Conservation (phyloP, 257 asterid species). For the Pogostemon cablin region DNA sequence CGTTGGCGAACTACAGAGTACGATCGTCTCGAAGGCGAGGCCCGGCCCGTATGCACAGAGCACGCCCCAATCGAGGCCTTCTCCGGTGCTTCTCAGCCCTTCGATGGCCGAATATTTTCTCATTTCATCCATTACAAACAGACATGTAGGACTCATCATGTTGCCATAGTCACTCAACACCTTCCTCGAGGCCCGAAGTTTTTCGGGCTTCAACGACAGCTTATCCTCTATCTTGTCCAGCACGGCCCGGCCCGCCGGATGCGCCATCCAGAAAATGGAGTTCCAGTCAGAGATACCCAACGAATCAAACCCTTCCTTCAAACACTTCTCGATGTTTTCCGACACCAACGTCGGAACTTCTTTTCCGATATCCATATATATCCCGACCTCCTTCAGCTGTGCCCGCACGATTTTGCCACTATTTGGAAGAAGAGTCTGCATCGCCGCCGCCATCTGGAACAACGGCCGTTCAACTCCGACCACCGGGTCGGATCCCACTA, state of each 20-base stretch:
- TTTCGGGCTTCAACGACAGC: background rate
- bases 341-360: too few species aligned
- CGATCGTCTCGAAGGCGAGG: background rate
- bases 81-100: constrained; percentile 5
- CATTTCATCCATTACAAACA: constrained; percentile 19
- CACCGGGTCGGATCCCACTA: too few species aligned
- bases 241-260: constrained; percentile 60
- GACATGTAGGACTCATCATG: background rate
- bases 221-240: background rate
- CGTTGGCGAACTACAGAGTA: background rate
- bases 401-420: too few species aligned
- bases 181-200: background rate
- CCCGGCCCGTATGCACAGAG: constrained; percentile 9
- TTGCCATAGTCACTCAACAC: constrained; percentile 17
- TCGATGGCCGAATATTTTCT: background rate
- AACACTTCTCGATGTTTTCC: constrained; percentile 36
- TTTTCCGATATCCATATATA: too few species aligned
- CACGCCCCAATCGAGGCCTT: background rate
- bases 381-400: too few species aligned
- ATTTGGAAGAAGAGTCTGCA: too few species aligned
- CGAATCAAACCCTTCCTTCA: constrained; percentile 56
- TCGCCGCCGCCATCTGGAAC: too few species aligned
- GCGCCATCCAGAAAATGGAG: constrained; percentile 62
- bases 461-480: too few species aligned
- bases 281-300: constrained; percentile 61